A percentile compares a stretch with the other conserved stretches of the same genome.
Evolutionary conservation across 441 rosid species (phyloP).

Genomic region (Mallotus japonicus): DNA sequence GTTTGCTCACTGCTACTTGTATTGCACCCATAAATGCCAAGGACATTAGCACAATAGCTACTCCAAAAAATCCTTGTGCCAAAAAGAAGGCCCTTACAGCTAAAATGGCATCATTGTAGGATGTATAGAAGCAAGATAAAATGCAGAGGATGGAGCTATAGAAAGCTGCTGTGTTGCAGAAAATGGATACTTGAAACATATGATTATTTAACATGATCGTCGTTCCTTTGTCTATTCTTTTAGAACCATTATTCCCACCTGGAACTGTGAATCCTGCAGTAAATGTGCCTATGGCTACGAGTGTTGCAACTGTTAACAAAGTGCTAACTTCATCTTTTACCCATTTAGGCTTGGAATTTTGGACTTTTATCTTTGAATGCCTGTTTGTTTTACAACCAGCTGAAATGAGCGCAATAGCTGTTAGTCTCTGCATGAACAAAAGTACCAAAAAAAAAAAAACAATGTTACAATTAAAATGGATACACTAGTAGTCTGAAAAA

Average conservation of each 20-base stretch:
- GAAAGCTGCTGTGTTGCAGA: not conserved
- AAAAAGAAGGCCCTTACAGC: not conserved
- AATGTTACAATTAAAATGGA: not conserved
- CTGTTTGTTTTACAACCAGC: not conserved
- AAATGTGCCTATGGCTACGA: not conserved
- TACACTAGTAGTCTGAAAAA: not conserved
- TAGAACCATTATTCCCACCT: not conserved
- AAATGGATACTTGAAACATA: not conserved
- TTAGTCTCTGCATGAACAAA: not conserved
- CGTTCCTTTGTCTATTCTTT: not conserved
- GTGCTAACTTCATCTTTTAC: not conserved
- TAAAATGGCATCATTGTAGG: not conserved
- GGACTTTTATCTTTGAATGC: not conserved
- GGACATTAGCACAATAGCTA: not conserved
- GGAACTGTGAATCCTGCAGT: not conserved
- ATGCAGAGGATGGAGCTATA: not conserved
- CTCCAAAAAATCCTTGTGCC: not conserved
- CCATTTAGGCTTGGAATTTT: not conserved
- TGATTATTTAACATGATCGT: not conserved
- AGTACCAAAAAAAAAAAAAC: not conserved
- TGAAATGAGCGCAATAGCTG: not conserved
- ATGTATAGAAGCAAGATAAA: not conserved
- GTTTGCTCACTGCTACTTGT: not conserved
- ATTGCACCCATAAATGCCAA: not conserved
- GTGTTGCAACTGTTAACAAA: not conserved